phyloP scores from a whole-genome alignment of 306 rosid genomes.

The Bauhinia variegata region DNA sequence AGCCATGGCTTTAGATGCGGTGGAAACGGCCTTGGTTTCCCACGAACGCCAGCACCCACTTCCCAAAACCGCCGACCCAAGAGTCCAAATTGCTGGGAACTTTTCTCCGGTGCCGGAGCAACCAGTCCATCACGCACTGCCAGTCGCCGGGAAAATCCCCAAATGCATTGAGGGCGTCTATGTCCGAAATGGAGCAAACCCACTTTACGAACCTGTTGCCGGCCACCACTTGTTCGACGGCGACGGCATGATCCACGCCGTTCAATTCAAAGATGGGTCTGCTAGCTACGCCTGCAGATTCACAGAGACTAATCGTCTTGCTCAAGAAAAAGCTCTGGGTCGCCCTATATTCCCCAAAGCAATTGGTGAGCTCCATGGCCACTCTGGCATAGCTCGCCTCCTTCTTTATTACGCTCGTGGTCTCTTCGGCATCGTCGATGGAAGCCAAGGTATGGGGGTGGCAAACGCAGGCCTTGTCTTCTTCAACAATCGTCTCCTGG shows the following conservation, averaged over 20 bases:
- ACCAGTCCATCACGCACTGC: slow-evolving; percentile 43
- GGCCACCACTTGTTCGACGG: slow-evolving; percentile 99
- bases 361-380: slow-evolving; percentile 97
- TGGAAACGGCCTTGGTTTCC: slow-evolving; percentile 45
- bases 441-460: slow-evolving; percentile 75
- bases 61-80: slow-evolving; percentile 64
- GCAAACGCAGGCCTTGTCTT: slow-evolving; percentile 96
- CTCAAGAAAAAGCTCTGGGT: slow-evolving; percentile 71
- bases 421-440: slow-evolving; percentile 65
- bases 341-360: slow-evolving; percentile 87
- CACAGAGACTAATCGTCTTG: slow-evolving; percentile 76
- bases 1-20: slow-evolving; percentile 48
- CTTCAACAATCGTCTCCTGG: slow-evolving; percentile 62
- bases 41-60: slow-evolving; percentile 46
- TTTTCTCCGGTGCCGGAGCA: slow-evolving; percentile 72
- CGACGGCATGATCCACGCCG: slow-evolving; percentile 96
- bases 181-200: slow-evolving; percentile 94
- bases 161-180: slow-evolving; percentile 78
- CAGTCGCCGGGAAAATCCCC: slow-evolving; percentile 69
- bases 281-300: slow-evolving; percentile 82
- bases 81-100: slow-evolving; percentile 68
- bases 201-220: slow-evolving; percentile 73
- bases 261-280: slow-evolving; percentile 49
- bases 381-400: slow-evolving; percentile 86
- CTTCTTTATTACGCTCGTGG: slow-evolving; percentile 75